Percentiles rank a stretch among this genome's conserved stretches.
These are phyloP conservation scores for Trichomonas vaginalis DNA, from an alignment of 208 protist species.

Conservation along the genomic window DNA sequence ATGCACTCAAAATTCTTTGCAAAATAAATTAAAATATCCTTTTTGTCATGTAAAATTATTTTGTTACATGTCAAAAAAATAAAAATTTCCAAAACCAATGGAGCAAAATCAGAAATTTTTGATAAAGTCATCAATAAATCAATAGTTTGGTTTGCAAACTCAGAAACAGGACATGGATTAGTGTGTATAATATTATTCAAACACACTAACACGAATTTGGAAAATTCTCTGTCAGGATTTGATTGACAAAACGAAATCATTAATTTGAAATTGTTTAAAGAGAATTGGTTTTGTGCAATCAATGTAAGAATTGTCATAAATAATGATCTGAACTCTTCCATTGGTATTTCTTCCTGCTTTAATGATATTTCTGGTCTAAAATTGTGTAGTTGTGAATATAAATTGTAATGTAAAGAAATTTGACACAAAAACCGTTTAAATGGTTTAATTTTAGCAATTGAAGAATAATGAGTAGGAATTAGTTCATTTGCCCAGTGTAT, in stretches of 20 bases:
- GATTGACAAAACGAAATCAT: neutral
- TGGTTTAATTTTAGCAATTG: neutral
- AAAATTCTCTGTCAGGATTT: neutral
- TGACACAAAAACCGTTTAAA: neutral
- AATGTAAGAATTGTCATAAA: neutral
- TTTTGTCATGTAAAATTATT: neutral
- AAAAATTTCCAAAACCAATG: neutral
- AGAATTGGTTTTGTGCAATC: neutral
- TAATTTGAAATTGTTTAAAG: neutral
- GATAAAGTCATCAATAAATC: neutral
- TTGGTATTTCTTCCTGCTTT: neutral
- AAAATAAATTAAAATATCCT: neutral
- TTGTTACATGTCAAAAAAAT: neutral
- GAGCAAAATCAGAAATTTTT: too few species aligned
- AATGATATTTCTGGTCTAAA: neutral
- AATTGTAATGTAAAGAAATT: neutral
- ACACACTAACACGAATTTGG: neutral
- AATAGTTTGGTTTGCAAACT: neutral
- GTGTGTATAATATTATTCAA: neutral
- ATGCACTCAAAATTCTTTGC: neutral
- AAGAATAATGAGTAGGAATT: neutral
- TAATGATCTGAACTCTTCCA: neutral
- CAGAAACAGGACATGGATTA: neutral
- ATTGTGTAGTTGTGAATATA: neutral
- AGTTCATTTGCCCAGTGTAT: neutral